phyloP scores from a whole-genome alignment of 495 filamentous ascomycete genomes.

The Lentithecium fluviatile region DNA sequence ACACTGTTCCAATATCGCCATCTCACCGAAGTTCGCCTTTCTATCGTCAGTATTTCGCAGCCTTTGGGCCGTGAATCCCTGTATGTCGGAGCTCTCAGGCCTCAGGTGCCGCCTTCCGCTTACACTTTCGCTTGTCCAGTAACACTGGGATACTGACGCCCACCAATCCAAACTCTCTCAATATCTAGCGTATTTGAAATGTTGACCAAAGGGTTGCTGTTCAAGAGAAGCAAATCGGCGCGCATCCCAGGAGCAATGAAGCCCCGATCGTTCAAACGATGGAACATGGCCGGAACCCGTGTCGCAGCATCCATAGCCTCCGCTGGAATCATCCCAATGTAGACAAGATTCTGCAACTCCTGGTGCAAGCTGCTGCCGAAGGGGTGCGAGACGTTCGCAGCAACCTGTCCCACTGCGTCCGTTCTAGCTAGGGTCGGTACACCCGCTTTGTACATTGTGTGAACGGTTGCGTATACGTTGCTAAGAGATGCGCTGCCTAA shows the following conservation, averaged over 20 bases:
- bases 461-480: background rate
- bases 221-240: background rate
- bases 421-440: slow-evolving; percentile 28
- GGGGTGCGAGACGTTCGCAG: background rate
- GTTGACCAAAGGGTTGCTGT: background rate
- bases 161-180: slow-evolving; percentile 6
- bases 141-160: background rate
- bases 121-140: too few relatives aligned
- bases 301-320: slow-evolving; percentile 6
- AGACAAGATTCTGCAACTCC: background rate
- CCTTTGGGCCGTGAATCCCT: too few relatives aligned
- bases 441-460: slow-evolving; percentile 1
- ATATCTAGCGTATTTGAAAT: slow-evolving; percentile 10
- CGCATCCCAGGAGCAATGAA: background rate
- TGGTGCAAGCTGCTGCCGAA: background rate
- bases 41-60: too few relatives aligned
- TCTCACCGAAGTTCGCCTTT: too few relatives aligned
- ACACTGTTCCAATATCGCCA: too few relatives aligned
- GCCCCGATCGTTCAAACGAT: slow-evolving; percentile 5
- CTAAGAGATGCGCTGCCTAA: background rate
- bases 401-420: slow-evolving; percentile 7
- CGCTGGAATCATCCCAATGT: background rate
- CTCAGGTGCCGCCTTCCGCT: too few relatives aligned
- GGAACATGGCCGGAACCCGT: slow-evolving; percentile 1
- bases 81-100: too few relatives aligned